Conservation (phyloP, 805 yeast genomes). For the Candida nemodendra region DNA sequence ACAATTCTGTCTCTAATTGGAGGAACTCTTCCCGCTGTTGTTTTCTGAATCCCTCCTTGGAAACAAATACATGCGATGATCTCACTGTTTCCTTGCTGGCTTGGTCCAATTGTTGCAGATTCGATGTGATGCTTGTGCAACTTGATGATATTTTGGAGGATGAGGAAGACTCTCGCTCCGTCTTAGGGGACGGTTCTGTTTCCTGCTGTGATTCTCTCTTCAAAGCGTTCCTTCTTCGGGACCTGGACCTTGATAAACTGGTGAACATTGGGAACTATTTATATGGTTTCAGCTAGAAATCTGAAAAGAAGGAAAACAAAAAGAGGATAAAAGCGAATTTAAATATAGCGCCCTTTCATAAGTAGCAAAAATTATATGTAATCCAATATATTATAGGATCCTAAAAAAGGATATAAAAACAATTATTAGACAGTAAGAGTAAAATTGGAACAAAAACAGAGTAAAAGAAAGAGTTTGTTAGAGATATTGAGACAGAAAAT, state of each 20-base stretch:
- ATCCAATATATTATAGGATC: too few relatives aligned
- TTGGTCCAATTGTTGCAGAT: conserved; percentile 16
- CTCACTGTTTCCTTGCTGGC: conserved; percentile 4
- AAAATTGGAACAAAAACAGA: too few relatives aligned
- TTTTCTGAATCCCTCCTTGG: neutral
- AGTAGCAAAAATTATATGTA: too few relatives aligned
- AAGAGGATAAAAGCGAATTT: neutral
- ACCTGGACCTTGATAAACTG: conserved; percentile 9
- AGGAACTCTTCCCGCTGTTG: conserved; percentile 11
- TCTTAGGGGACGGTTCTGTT: conserved; percentile 6
- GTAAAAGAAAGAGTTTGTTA: too few relatives aligned
- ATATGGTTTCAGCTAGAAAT: neutral
- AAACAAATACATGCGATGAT: neutral
- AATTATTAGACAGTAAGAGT: too few relatives aligned
- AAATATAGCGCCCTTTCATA: too few relatives aligned
- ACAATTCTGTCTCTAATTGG: conserved; percentile 15
- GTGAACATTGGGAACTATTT: conserved; percentile 9
- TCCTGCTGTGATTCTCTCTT: conserved; percentile 4
- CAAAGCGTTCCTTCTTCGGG: conserved; percentile 1
- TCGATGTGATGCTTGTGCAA: conserved; percentile 16
- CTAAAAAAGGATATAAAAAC: too few relatives aligned
- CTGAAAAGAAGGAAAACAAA: neutral
- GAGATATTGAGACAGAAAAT: too few relatives aligned
- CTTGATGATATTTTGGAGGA: conserved; percentile 9
- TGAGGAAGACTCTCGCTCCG: conserved; percentile 11